phyloP scores from a whole-genome alignment of 805 yeast species.

The Cyberlindnera samutprakarnensis region DNA sequence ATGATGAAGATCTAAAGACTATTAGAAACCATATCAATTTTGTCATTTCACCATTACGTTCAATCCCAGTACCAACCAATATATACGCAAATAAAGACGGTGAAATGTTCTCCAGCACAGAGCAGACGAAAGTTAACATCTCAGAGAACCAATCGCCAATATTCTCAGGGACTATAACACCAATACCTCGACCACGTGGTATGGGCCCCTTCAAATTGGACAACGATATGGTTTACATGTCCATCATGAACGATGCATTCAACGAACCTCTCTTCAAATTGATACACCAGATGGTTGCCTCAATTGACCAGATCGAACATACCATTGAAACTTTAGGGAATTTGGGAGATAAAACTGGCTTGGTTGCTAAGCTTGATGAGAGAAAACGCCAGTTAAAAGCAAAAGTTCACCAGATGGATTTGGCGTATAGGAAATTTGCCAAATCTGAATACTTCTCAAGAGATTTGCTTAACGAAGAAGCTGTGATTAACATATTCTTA shows the following conservation, averaged over 20 bases:
- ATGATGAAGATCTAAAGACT: constrained; percentile 24
- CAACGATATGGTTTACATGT: constrained; percentile 17
- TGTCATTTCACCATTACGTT: constrained; percentile 31
- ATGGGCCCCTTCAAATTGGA: background rate
- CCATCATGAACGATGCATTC: constrained; percentile 27
- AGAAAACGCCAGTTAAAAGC: constrained; percentile 20
- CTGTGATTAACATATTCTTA: constrained; percentile 31
- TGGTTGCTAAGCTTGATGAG: constrained; percentile 4
- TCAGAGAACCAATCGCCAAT: constrained; percentile 10
- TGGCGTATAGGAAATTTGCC: constrained; percentile 28
- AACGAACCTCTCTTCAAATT: constrained; percentile 23
- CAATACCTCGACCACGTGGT: constrained; percentile 26
- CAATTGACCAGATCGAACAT: constrained; percentile 19
- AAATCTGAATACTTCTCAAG: constrained; percentile 28
- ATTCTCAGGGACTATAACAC: constrained; percentile 19
- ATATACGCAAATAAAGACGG: constrained; percentile 3
- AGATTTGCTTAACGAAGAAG: constrained; percentile 28
- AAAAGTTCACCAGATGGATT: constrained; percentile 26
- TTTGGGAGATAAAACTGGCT: background rate
- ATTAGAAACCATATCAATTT: constrained; percentile 37
- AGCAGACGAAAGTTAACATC: background rate
- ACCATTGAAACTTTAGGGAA: background rate
- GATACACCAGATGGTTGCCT: constrained; percentile 25
- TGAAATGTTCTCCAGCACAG: background rate
- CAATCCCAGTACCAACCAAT: constrained; percentile 26